A percentile compares a stretch with the other conserved stretches of the same genome.
phyloP scores from a whole-genome alignment of 73 alveolate species.

The Effrenium voratum region DNA sequence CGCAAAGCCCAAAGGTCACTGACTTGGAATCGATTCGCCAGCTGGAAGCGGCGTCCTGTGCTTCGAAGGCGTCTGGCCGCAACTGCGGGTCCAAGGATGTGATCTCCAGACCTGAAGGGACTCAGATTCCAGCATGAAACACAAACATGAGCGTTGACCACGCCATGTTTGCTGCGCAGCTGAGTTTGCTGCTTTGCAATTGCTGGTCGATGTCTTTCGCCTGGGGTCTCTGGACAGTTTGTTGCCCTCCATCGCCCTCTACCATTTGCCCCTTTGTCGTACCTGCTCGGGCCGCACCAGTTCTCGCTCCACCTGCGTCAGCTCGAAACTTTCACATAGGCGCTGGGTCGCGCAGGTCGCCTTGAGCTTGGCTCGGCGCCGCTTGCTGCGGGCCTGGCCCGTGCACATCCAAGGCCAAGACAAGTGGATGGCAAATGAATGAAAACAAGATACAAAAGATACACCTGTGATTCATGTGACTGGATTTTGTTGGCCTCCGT shows the following conservation, averaged over 20 bases:
- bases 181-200: background rate
- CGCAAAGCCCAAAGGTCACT: background rate
- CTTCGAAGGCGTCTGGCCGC: conserved; percentile 10
- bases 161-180: background rate
- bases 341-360: background rate
- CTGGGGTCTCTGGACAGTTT: background rate
- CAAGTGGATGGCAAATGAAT: background rate
- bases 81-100: conserved; percentile 29
- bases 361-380: conserved; percentile 71
- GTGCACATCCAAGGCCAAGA: background rate
- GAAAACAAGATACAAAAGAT: background rate
- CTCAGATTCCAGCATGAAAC: background rate
- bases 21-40: background rate
- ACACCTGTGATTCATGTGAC: background rate
- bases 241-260: no score
- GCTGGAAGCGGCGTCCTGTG: background rate
- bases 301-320: conserved; percentile 62
- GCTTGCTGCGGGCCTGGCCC: conserved; percentile 33
- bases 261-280: background rate
- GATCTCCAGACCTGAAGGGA: conserved; percentile 51
- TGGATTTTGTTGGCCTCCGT: background rate
- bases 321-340: background rate
- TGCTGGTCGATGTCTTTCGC: conserved; percentile 78
- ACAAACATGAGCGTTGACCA: background rate
- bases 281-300: conserved; percentile 85